These are phyloP conservation scores for Gastrodia elata DNA, from an alignment of 106 monocot genomes.

Conservation along the genomic window DNA sequence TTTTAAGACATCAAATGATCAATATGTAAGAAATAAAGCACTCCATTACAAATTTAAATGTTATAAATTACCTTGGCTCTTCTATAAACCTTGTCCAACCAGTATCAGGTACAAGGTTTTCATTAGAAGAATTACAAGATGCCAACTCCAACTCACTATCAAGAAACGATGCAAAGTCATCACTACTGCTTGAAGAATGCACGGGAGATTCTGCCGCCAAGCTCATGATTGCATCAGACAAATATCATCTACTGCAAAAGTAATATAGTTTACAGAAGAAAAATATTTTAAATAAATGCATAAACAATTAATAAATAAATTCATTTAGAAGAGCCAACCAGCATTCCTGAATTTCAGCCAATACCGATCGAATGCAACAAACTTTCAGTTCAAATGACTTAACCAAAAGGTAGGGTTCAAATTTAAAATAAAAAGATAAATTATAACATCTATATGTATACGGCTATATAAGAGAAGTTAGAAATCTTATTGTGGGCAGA, in stretches of 20 bases:
- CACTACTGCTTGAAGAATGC: slow-evolving; percentile 64
- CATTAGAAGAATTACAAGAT: slow-evolving; percentile 16
- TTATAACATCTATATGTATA: no score
- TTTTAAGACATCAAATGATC: background rate
- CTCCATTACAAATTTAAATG: background rate
- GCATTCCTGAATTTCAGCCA: no score
- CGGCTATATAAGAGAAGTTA: no score
- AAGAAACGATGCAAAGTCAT: slow-evolving; percentile 58
- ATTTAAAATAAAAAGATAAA: no score
- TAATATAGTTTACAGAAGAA: background rate
- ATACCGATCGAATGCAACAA: no score
- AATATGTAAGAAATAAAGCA: background rate
- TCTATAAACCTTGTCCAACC: slow-evolving; percentile 13
- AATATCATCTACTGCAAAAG: background rate
- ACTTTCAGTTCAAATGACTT: no score
- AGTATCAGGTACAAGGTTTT: slow-evolving; percentile 10
- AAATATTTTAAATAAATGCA: no score
- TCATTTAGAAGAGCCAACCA: no score
- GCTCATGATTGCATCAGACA: slow-evolving; percentile 27
- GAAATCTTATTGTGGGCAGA: no score
- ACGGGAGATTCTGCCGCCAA: slow-evolving; percentile 45
- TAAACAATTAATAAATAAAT: no score
- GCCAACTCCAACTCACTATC: slow-evolving; percentile 45
- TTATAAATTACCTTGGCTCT: slow-evolving; percentile 14
- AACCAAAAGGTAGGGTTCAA: no score